Conservation (phyloP, 1,284 basidiomycete genomes). For the Papiliotrema nemorosa region DNA sequence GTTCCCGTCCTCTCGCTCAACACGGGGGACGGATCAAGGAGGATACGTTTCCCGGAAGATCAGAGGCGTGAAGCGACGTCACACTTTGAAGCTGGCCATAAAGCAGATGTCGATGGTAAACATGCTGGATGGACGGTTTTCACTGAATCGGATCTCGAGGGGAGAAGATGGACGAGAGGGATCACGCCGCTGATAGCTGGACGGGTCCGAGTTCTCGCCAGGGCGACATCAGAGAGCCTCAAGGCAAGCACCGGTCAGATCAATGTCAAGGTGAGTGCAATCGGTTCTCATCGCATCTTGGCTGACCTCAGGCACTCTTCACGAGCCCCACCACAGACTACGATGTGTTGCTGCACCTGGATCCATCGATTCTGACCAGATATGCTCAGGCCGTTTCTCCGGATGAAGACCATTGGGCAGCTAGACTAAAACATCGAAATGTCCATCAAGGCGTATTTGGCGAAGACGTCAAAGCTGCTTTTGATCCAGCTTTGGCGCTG, state of each 20-base stretch:
- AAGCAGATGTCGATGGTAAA: conserved; percentile 46
- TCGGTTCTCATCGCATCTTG: conserved; percentile 10
- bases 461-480: conserved; percentile 58
- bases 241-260: conserved; percentile 20
- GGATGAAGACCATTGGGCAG: conserved; percentile 47
- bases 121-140: conserved; percentile 70
- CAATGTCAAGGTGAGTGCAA: conserved; percentile 28
- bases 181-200: conserved; percentile 66
- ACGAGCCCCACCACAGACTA: conserved; percentile 78
- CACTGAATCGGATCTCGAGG: conserved; percentile 74
- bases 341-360: conserved; percentile 76
- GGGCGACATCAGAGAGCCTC: conserved; percentile 56
- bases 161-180: conserved; percentile 68
- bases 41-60: conserved; percentile 47
- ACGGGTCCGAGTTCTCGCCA: conserved; percentile 66
- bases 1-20: conserved; percentile 53
- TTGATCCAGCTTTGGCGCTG: conserved; percentile 73
- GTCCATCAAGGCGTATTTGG: conserved; percentile 17
- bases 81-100: conserved; percentile 47
- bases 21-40: conserved; percentile 25
- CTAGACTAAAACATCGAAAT: conserved; percentile 29
- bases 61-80: conserved; percentile 61
- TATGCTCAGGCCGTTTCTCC: conserved; percentile 57
- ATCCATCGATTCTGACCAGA: conserved; percentile 64
- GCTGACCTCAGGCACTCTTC: conserved; percentile 64